Evolutionary conservation across 176 grass and related monocot species (phyloP).

Genomic region (Areca catechu): DNA sequence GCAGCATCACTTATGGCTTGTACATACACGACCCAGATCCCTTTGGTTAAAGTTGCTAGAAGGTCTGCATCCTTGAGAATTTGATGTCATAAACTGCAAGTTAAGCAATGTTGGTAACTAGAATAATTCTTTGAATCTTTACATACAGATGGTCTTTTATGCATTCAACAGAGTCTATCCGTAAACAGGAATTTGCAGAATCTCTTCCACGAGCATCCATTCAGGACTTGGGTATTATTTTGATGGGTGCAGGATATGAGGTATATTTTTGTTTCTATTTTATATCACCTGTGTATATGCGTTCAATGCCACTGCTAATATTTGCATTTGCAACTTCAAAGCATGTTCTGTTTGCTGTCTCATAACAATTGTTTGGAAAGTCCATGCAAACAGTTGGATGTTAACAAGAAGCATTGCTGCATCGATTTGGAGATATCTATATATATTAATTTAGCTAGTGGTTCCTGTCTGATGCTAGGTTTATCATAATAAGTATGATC

Average conservation of each 20-base stretch:
- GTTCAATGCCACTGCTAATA: too few species aligned
- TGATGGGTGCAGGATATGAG: constrained; percentile 98
- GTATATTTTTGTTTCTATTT: constrained; percentile 14
- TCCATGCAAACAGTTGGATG: too few species aligned
- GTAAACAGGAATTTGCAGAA: constrained; percentile 69
- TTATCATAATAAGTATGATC: too few species aligned
- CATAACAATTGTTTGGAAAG: too few species aligned
- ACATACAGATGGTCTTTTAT: constrained; percentile 82
- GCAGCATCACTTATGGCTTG: constrained; percentile 85
- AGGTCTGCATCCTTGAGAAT: constrained; percentile 29
- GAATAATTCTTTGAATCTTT: constrained; percentile 1
- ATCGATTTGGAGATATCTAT: too few species aligned
- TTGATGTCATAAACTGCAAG: not conserved
- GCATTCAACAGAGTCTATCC: constrained; percentile 47
- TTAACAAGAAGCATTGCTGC: too few species aligned
- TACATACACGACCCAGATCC: constrained; percentile 87
- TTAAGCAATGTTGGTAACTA: not conserved
- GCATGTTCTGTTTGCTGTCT: too few species aligned
- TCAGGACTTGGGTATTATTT: constrained; percentile 67
- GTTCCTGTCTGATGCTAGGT: too few species aligned
- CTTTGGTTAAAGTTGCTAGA: constrained; percentile 85
- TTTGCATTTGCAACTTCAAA: too few species aligned
- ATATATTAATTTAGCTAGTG: too few species aligned
- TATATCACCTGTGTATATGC: not conserved
- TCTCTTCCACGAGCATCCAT: constrained; percentile 75